Conservation (phyloP, 176 grass and related monocot genomes). For the Avena eriantha region DNA sequence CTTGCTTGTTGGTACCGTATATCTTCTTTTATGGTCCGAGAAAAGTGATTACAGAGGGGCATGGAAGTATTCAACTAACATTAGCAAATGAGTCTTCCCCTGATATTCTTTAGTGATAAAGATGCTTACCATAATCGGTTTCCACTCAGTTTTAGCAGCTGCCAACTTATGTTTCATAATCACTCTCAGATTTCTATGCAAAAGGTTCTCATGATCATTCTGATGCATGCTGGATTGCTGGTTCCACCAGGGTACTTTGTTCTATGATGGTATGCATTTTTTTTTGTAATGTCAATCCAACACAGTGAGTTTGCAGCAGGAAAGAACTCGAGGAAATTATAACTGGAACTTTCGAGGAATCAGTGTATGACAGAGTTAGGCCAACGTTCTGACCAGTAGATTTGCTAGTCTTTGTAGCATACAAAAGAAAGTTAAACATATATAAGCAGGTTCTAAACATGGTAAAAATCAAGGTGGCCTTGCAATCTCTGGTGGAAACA, state of each 20-base stretch:
- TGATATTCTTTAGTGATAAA: not conserved
- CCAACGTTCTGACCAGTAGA: no score
- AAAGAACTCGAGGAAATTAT: no score
- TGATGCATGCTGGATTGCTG: not conserved
- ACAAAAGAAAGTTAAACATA: no score
- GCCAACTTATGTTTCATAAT: not conserved
- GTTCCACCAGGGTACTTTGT: not conserved
- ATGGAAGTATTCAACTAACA: not conserved
- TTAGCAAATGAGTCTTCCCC: not conserved
- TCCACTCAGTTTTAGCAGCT: not conserved
- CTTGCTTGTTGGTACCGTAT: conserved; percentile 3
- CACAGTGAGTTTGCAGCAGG: no score
- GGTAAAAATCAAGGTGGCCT: no score
- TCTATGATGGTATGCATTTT: not conserved
- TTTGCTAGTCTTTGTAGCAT: no score
- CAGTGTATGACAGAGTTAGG: no score
- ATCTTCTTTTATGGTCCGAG: not conserved
- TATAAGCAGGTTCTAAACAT: no score
- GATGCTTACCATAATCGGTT: not conserved
- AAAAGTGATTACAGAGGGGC: not conserved
- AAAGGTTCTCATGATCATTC: not conserved
- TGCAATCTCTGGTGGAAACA: no score
- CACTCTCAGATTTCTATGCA: not conserved
- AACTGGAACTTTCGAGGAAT: no score
- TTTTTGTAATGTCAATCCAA: not conserved